Base-by-base conservation (phyloP, 2,329 filamentous ascomycete genomes). In the Atkinsonella hypoxylon region DNA sequence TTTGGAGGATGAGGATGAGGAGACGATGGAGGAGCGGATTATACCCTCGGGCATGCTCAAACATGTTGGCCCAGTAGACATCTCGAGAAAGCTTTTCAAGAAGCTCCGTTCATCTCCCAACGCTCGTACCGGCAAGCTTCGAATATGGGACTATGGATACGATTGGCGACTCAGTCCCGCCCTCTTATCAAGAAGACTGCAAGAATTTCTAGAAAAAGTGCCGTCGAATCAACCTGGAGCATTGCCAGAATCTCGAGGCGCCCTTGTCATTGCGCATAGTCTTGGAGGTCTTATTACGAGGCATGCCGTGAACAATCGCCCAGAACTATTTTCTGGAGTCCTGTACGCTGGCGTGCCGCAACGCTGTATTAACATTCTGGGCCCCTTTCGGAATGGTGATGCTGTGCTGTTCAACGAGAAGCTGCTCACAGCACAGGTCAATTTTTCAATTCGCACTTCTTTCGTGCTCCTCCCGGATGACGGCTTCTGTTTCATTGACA, bases 111-210 rank as follows among this genome's bases (percentile, higher is more conserved):
- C 83, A 32, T 87, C 80, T 56, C 81, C 88, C 12, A 94, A 94
- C 59, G 81, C 79, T 1, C 76, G 78, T 48, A 75, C 71, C 4
- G 88, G 87, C 8, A 83, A 78, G 55, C 70, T 96, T 6, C 77
- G 89, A 45, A 78, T 95, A 1, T 89, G 89, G 73, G 85, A 96
- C 59, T 97, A 91, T 62, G 89, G 90, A 17, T 97, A 95, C 60
- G 91, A 97, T 67, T 97, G 91, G 91, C 78, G 91, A 15, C 71
- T 96, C 39, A 93, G 87, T 55, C 91, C 91, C 1, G 78, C 84
- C 60, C 71, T 89, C 1, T 75, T 93, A 0, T 89, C 86, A 3
- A 73, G 75, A 44, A 80, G 80, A 54, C 70, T 97, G n/a, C 79
- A 83, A 36, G 68, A 77, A 17, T 95, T 87, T 59, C 71, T 97